phyloP scores from a whole-genome alignment of 805 yeast species.

The Lipomyces kockii region DNA sequence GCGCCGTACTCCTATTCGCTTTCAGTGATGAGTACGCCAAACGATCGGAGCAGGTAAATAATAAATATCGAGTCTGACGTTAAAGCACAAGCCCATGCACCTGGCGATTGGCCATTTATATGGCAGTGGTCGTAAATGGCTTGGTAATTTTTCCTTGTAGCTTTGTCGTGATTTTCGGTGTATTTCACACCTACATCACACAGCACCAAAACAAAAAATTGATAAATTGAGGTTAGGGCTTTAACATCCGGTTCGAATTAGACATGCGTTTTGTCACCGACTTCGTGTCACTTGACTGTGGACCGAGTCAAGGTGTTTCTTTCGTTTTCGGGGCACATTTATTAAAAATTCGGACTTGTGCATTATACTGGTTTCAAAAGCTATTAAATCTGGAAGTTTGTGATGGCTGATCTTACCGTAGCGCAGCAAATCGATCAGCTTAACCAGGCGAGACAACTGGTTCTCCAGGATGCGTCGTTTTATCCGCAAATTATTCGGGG shows the following conservation, averaged over 20 bases:
- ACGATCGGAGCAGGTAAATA: background rate
- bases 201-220: too few species aligned
- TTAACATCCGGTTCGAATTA: background rate
- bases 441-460: slow-evolving; percentile 46
- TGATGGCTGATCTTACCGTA: slow-evolving; percentile 20
- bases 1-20: slow-evolving; percentile 15
- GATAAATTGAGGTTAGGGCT: background rate
- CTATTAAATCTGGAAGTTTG: slow-evolving; percentile 1
- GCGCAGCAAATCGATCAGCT: slow-evolving; percentile 45
- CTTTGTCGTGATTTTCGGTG: background rate
- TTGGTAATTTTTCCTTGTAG: background rate
- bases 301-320: background rate
- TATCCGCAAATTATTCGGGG: slow-evolving; percentile 47
- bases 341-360: background rate
- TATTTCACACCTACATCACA: too few species aligned
- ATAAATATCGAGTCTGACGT: background rate
- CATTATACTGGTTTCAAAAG: background rate
- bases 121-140: background rate
- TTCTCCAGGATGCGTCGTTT: slow-evolving; percentile 44
- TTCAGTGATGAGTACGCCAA: background rate
- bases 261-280: background rate
- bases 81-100: background rate
- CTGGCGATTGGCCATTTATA: background rate
- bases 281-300: background rate
- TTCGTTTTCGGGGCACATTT: background rate